Percentiles rank a stretch among this genome's conserved stretches.
These are phyloP conservation scores for Diaporthe citri DNA, from an alignment of 2,329 filamentous ascomycete species.

Conservation along the genomic window DNA sequence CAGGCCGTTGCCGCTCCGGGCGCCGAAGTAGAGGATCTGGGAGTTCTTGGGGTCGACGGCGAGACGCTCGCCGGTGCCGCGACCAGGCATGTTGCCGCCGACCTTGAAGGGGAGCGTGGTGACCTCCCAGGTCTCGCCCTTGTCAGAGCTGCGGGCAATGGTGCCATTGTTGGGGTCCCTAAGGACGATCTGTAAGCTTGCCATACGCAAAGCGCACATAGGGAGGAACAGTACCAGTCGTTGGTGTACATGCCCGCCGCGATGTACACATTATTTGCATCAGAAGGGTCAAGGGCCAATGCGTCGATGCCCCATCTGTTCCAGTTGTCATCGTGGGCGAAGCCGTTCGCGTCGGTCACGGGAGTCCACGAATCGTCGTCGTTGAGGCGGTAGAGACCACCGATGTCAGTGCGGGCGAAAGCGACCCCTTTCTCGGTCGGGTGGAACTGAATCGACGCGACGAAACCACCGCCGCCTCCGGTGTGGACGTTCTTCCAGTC, in stretches of 20 bases:
- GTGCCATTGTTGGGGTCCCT: slow-evolving; percentile 66
- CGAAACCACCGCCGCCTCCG: slow-evolving; percentile 70
- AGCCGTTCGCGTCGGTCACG: slow-evolving; percentile 30
- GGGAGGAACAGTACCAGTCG: slow-evolving; percentile 47
- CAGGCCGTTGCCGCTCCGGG: slow-evolving; percentile 69
- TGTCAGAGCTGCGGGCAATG: slow-evolving; percentile 66
- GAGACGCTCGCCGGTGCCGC: slow-evolving; percentile 69
- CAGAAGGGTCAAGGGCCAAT: slow-evolving; percentile 66
- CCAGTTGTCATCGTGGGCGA: slow-evolving; percentile 48
- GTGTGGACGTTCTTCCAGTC: slow-evolving; percentile 54
- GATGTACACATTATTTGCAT: slow-evolving; percentile 64
- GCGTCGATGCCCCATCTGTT: slow-evolving; percentile 70
- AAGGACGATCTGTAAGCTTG: background rate
- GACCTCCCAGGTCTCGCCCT: slow-evolving; percentile 64
- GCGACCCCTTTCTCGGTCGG: slow-evolving; percentile 62
- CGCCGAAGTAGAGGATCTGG: slow-evolving; percentile 69
- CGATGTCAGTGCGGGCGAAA: slow-evolving; percentile 70
- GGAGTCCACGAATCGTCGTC: slow-evolving; percentile 55
- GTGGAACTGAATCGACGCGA: slow-evolving; percentile 69
- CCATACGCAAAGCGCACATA: background rate
- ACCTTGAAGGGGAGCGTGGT: slow-evolving; percentile 69
- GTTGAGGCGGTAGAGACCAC: slow-evolving; percentile 68
- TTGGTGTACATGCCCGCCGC: slow-evolving; percentile 71
- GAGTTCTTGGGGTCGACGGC: slow-evolving; percentile 70
- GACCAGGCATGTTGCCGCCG: slow-evolving; percentile 72